A percentile compares a stretch with the other conserved stretches of the same genome.
phyloP scores from a whole-genome alignment of 441 rosid genomes.

The Erodium moschatum region DNA sequence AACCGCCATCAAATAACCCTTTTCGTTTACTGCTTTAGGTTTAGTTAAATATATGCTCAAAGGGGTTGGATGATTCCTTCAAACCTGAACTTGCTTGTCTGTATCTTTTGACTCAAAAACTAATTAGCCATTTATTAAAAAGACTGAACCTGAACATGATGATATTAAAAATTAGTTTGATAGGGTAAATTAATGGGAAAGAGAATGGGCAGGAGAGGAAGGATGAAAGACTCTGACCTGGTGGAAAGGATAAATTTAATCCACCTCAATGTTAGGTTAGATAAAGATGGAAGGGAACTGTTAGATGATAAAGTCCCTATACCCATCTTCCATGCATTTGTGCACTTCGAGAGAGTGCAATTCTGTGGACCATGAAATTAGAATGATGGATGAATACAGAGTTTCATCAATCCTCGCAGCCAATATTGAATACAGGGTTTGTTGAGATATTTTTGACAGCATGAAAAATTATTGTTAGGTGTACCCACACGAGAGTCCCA shows the following conservation, averaged over 20 bases:
- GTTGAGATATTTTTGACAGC: background rate
- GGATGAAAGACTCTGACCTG: conserved; percentile 1
- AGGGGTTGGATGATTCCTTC: no score
- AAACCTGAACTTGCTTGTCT: no score
- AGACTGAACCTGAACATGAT: background rate
- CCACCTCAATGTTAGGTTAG: background rate
- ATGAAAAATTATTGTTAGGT: background rate
- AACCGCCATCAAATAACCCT: background rate
- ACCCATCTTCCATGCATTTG: background rate
- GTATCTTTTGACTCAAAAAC: no score
- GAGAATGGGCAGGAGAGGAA: background rate
- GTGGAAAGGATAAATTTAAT: background rate
- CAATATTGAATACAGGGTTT: background rate
- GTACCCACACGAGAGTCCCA: no score
- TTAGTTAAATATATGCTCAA: no score
- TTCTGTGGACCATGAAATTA: background rate
- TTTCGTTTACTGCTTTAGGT: no score
- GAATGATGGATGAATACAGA: background rate
- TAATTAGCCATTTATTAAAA: no score
- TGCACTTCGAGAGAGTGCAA: background rate
- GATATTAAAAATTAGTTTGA: background rate
- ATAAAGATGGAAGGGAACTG: background rate
- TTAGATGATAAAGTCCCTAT: background rate
- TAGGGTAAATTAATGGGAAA: background rate
- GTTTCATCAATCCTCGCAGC: background rate